Evolutionary conservation across 2,329 filamentous ascomycete genomes (phyloP).

Genomic region (Penicillium palitans): DNA sequence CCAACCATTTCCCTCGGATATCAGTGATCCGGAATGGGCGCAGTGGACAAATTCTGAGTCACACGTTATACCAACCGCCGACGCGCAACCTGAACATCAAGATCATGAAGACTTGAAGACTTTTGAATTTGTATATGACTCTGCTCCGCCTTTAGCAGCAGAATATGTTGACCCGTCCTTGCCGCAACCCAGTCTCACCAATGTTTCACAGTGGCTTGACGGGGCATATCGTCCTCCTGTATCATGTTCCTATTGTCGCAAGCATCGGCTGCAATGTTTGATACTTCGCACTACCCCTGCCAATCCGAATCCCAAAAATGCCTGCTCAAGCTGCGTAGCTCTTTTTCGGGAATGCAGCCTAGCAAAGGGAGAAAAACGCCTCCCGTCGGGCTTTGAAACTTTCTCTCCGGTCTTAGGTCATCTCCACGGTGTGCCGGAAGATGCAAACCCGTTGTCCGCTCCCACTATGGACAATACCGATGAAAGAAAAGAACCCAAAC

Average conservation of each 20-base stretch:
- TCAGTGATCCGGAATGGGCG: slow-evolving; percentile 10
- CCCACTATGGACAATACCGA: not conserved
- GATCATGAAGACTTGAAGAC: not conserved
- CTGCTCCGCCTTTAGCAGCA: not conserved
- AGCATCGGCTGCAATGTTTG: slow-evolving; percentile 50
- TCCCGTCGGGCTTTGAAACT: slow-evolving; percentile 51
- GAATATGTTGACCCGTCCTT: not conserved
- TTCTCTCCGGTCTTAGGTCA: slow-evolving; percentile 50
- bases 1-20: slow-evolving; percentile 15
- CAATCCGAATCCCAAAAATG: slow-evolving; percentile 52
- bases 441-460: slow-evolving; percentile 16
- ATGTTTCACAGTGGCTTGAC: slow-evolving; percentile 39
- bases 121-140: not conserved
- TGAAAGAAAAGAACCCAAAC: slow-evolving; percentile 32
- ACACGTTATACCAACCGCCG: not conserved
- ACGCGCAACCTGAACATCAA: not conserved
- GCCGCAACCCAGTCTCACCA: slow-evolving; percentile 10
- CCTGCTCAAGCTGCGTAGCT: slow-evolving; percentile 55
- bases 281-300: slow-evolving; percentile 49
- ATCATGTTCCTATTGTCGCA: slow-evolving; percentile 50
- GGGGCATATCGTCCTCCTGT: slow-evolving; percentile 46
- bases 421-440: slow-evolving; percentile 52
- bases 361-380: slow-evolving; percentile 48
- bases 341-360: slow-evolving; percentile 54
- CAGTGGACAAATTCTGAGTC: slow-evolving; percentile 12